Percentiles rank a stretch among this genome's conserved stretches.
phyloP scores from a whole-genome alignment of 768 basidiomycete species.

The Chlorophyllum brunneum region DNA sequence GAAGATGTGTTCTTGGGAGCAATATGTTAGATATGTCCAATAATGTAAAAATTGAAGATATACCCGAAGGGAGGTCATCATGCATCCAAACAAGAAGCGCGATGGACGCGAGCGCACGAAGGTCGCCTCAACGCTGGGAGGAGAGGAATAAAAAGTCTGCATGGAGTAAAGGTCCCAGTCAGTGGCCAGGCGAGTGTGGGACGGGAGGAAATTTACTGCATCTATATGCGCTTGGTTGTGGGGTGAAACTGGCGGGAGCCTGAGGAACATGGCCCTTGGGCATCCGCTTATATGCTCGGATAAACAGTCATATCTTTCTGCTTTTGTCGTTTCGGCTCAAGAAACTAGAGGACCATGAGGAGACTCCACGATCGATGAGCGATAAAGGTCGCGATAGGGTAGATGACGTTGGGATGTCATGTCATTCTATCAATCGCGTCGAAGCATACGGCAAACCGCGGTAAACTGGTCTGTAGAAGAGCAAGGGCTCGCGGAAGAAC shows the following conservation, averaged over 20 bases:
- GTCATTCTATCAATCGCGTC: neutral
- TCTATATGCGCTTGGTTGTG: neutral
- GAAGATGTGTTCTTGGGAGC: constrained; percentile 24
- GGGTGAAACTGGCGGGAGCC: neutral
- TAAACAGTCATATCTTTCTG: neutral
- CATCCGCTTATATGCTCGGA: neutral
- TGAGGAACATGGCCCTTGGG: neutral
- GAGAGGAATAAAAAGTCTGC: constrained; percentile 29
- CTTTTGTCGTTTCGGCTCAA: neutral
- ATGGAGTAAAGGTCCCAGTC: neutral
- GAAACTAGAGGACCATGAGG: neutral
- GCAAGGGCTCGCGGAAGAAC: constrained; percentile 19
- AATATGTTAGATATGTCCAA: neutral
- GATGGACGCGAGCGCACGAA: constrained; percentile 64
- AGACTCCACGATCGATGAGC: constrained; percentile 13
- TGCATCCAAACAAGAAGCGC: constrained; percentile 67
- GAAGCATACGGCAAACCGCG: constrained; percentile 1
- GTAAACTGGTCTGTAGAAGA: neutral
- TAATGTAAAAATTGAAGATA: constrained; percentile 14
- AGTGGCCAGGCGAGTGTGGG: neutral
- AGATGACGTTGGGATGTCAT: neutral
- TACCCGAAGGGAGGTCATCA: constrained; percentile 55
- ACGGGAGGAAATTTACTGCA: neutral
- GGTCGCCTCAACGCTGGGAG: constrained; percentile 53
- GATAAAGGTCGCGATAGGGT: constrained; percentile 10